Evolutionary conservation across 2,329 filamentous ascomycete species (phyloP).

Genomic region (Aspergillus amoenus): DNA sequence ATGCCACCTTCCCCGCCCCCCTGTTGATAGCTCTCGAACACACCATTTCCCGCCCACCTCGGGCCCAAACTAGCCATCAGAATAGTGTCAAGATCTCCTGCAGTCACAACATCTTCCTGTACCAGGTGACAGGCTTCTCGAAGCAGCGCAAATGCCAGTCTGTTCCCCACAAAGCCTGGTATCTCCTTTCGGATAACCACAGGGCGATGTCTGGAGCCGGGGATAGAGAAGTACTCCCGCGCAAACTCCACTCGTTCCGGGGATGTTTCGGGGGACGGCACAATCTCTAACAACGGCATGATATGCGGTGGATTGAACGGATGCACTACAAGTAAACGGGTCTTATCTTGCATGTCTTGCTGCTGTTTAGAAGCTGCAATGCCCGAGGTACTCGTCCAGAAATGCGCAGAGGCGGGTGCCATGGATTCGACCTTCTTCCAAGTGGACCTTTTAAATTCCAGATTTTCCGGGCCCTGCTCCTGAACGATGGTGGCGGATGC

Average conservation of each 20-base stretch:
- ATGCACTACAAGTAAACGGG: conserved; percentile 56
- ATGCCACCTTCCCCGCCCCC: conserved; percentile 57
- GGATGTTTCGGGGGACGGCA: conserved; percentile 49
- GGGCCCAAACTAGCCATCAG: conserved; percentile 54
- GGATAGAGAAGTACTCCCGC: conserved; percentile 40
- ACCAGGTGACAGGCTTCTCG: conserved; percentile 58
- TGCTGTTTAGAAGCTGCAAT: conserved; percentile 55
- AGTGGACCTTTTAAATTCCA: conserved; percentile 51
- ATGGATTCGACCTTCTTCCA: conserved; percentile 53
- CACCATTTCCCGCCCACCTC: conserved; percentile 56
- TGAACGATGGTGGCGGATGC: conserved; percentile 53
- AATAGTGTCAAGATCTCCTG: conserved; percentile 54
- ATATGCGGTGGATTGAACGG: conserved; percentile 63
- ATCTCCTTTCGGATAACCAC: conserved; percentile 54
- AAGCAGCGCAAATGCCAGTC: conserved; percentile 57
- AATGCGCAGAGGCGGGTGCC: conserved; percentile 45
- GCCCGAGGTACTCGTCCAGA: conserved; percentile 61
- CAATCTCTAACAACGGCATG: conserved; percentile 61
- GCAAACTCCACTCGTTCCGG: conserved; percentile 28
- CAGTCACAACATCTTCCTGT: conserved; percentile 52
- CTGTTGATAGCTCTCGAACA: conserved; percentile 60
- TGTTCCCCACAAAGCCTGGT: conserved; percentile 58
- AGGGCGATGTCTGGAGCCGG: conserved; percentile 34
- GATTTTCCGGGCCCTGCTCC: conserved; percentile 59
- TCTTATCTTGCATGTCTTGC: conserved; percentile 41